Base-by-base conservation (phyloP, 2,329 filamentous ascomycete genomes). In the Rutstroemia sydowiana region DNA sequence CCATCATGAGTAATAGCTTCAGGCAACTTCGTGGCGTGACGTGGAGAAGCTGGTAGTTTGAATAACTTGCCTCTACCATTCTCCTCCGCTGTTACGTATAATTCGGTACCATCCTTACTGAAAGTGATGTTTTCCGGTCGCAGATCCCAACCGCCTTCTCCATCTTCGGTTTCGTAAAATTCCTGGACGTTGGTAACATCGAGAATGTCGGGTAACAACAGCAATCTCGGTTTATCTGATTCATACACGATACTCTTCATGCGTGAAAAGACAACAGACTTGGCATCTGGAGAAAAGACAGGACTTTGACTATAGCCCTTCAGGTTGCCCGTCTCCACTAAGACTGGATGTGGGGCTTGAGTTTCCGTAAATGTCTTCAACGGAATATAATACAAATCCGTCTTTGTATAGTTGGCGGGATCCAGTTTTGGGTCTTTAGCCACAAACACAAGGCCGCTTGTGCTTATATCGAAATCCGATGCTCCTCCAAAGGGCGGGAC, bases 241-340 rank as follows among this genome's bases (percentile, higher is more conserved):
- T 96, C 90, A 65, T 95, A 95, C 54, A 85, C 81, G 47, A 80
- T 75, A 9, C 77, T 77, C 57, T 79, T 77, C 90, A 95, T 95
- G 55, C 87, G 81, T 28, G 88, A 75, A 66, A 95, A 95, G 1
- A 81, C 88, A 23, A 92, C 73, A 54, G 78, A 77, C 32, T 75
- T 78, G 9, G 88, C 87, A 61, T 85, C 77, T 3, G 81, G 81
- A 3, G 88, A 91, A 69, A 95, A 95, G 0, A 78, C 75, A 0
- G 90, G 89, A 2, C 71, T 72, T 16, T 74, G 74, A 21, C 77
- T 80, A 59, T 88, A 88, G 6, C 87, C 87, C 55, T 74, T 70
- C 63, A 87, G 66, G 63, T 71, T 71, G 52, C 74, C 77, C 20
- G 79, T 84, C 65, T 75, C 74, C 50, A 79, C 73, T 48, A 77